Conservation (phyloP, 2,329 filamentous ascomycete genomes). For the Trichoderma pleuroti region DNA sequence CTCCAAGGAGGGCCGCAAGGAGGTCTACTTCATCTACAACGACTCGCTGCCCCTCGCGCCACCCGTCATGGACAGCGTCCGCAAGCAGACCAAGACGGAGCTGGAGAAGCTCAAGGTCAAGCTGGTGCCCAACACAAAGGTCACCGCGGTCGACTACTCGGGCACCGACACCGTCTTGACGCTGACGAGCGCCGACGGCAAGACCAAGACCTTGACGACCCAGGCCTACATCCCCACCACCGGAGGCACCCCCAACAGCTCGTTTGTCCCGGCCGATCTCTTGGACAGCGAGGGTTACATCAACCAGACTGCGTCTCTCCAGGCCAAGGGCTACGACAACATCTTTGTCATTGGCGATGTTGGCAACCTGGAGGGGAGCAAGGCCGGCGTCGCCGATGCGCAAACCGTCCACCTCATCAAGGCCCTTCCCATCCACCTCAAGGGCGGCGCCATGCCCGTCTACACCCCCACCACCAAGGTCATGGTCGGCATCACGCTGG, state of each 20-base stretch:
- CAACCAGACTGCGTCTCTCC: constrained; percentile 38
- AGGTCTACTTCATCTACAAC: constrained; percentile 43
- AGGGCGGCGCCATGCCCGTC: constrained; percentile 28
- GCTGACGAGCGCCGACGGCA: constrained; percentile 33
- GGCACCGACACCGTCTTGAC: constrained; percentile 34
- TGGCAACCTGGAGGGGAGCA: constrained; percentile 38
- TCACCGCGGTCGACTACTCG: constrained; percentile 29
- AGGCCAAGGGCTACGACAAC: constrained; percentile 35
- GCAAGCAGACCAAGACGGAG: constrained; percentile 37
- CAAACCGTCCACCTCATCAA: constrained; percentile 37
- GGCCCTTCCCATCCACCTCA: constrained; percentile 34
- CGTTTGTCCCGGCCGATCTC: constrained; percentile 39
- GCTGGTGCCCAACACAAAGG: constrained; percentile 38
- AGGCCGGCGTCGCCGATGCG: constrained; percentile 30
- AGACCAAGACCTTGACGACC: constrained; percentile 36
- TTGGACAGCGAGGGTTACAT: constrained; percentile 35
- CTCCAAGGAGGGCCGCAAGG: constrained; percentile 41
- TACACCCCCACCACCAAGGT: constrained; percentile 32
- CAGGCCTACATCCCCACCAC: constrained; percentile 48
- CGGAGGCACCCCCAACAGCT: constrained; percentile 44
- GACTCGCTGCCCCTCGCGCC: constrained; percentile 38
- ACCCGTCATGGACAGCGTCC: constrained; percentile 35
- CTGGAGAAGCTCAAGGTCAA: constrained; percentile 45
- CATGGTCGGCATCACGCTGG: constrained; percentile 38
- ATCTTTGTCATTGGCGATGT: constrained; percentile 46